Base-by-base conservation (phyloP, 2,329 filamentous ascomycete genomes). In the Aureobasidium sp. region DNA sequence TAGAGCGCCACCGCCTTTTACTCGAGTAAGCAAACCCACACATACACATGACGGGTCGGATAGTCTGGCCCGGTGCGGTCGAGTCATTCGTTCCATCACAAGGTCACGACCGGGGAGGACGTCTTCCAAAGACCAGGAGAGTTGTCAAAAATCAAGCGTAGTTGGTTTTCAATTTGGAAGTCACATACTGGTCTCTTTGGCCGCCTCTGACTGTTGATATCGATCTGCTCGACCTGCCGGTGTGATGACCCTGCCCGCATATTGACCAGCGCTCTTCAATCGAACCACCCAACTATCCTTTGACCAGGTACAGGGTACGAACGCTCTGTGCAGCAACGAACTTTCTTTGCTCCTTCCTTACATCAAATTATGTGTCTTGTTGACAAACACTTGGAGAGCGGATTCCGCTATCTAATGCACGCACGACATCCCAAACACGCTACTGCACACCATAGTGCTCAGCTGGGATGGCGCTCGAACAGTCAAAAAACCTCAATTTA, bases 401-500 rank as follows among this genome's bases (percentile, higher is more conserved):
- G 17, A 31, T 25, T 19, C 29, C 29, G 38, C 53, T 45, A 37
- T 57, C 42, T 35, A 23, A 57, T 57, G 54, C 54, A 57, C 38
- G 51, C 25, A 17, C 27, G 27, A 40, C 42, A 57, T 38, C 21
- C 33, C 31, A 57, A 57, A 57, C 54, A 38, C 38, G 35, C 54
- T 57, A 57, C 40, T 57, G 54, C 54, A 45, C 40, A 57, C 19
- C 53, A 45, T 35, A 45, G 40, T 21, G 29, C 27, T 57, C 38
- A 43, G 40, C 29, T 42, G 25, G 17, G 17, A 25, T 23, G 53
- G 38, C 51, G 23, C 13, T 17, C 27, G 19, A 23, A 21, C n/a
- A 53, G 35, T 13, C 29, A 50, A 7, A n/a, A n/a, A 13, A 11
- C 17, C 49, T 53, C 17, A 21, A 42, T 40, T 45, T 43, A 45